Conservation (phyloP, 352 stramenopile genomes). For the Globisporangium megalacanthum region DNA sequence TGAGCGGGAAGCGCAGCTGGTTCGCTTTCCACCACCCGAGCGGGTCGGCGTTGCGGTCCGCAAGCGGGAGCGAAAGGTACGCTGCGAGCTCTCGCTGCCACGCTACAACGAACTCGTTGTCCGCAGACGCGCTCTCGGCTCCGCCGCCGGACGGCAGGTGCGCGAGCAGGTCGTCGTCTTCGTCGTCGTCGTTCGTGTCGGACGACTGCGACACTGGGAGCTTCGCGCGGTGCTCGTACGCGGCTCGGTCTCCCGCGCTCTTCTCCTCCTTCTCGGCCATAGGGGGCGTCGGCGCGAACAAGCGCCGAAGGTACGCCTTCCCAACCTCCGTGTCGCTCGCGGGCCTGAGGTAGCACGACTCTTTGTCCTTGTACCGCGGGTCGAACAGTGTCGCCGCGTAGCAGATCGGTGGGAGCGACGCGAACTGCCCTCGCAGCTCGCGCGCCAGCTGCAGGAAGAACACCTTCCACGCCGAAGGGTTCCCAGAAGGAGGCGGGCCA, state of each 20-base stretch:
- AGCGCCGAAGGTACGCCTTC: conserved; percentile 45
- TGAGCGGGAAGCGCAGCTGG: conserved; percentile 70
- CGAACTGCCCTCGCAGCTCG: conserved; percentile 54
- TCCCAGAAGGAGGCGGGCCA: conserved; percentile 25
- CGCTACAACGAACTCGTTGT: conserved; percentile 48
- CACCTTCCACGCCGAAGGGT: conserved; percentile 41
- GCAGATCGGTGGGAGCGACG: conserved; percentile 39
- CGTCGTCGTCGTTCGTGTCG: conserved; percentile 40
- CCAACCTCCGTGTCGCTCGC: conserved; percentile 50
- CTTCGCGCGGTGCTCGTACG: neutral
- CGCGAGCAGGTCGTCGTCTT: conserved; percentile 69
- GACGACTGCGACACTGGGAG: conserved; percentile 1
- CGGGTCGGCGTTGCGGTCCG: conserved; percentile 68
- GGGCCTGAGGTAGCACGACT: conserved; percentile 65
- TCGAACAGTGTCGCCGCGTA: conserved; percentile 74
- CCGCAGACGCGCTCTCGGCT: conserved; percentile 29
- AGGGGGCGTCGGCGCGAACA: conserved; percentile 33
- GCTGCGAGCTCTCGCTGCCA: conserved; percentile 75
- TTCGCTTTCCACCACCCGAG: conserved; percentile 76
- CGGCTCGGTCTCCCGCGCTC: too few relatives aligned
- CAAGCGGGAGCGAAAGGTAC: conserved; percentile 67
- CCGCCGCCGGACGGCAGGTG: conserved; percentile 51
- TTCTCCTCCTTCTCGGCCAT: too few relatives aligned
- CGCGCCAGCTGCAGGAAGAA: conserved; percentile 57
- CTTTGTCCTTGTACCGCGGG: conserved; percentile 75